Evolutionary conservation across 2,329 filamentous ascomycete genomes (phyloP), one percentile per base, ranked within the genome.

Genomic region (Elsinoe perseae): DNA sequence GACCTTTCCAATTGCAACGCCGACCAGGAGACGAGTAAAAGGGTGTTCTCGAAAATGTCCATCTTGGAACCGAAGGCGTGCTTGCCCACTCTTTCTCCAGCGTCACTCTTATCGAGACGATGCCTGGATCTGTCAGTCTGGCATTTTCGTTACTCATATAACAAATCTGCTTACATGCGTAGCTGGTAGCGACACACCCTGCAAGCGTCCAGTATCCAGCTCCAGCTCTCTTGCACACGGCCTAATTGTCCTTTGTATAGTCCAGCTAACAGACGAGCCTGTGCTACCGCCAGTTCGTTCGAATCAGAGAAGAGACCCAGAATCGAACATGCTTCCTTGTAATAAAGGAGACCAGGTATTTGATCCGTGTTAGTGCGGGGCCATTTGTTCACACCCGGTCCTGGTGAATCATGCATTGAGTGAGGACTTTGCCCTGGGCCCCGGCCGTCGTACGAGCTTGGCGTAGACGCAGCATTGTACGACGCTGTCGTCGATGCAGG

Each of bases 1-100:
- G 70, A 89, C 86, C 85, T 95, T 71, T 97, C 92, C 9, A 97
- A 77, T 66, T 97, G 92, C 60, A 96, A 75, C 67, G 89, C 95
- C 6, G 91, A 93, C 92, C 92, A 97, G 65, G 91, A 96, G 0
- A 89, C 86, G 63, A 95, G 67, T 56, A 75, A 70, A 21, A 76
- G 71, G 40, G 76, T 62, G 46, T 75, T 75, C 44, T 67, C 60
- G 34, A 64, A 64, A 56, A 66, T 68, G 54, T 67, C 65, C 55
- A 66, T 20, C 56, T 43, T 40, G 27, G 42, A 54, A 44, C 21
- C n/a, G 12, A 21, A 14, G 4, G 36, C 18, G 23, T 34, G 18
- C 32, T 28, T 48, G 32, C 21, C 20, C 16, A 20, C 4, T 14
- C 44, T 18, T 58, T 57, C 34, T 65, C 62, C 14, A 10, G 6